These are phyloP conservation scores for Pestalotiopsis sp. DNA, from an alignment of 2,329 filamentous ascomycete species.

Conservation along the genomic window DNA sequence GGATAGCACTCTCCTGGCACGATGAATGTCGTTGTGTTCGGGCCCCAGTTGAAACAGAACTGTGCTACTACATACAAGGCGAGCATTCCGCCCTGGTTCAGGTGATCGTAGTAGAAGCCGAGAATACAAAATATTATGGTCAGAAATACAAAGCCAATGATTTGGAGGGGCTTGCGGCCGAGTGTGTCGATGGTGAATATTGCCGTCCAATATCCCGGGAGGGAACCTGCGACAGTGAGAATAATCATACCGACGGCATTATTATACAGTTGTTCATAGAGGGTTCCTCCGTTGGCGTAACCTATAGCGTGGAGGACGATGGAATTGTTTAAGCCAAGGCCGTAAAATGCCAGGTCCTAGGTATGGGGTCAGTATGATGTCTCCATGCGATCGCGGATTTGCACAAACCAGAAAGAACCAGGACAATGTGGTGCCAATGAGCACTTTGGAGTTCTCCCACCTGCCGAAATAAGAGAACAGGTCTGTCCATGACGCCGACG, in stretches of 20 bases:
- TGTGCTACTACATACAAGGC: slow-evolving; percentile 67
- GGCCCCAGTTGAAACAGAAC: slow-evolving; percentile 69
- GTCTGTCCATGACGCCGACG: slow-evolving; percentile 72
- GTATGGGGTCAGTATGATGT: neutral
- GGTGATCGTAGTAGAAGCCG: slow-evolving; percentile 59
- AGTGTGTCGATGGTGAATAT: slow-evolving; percentile 74
- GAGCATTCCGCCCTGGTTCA: slow-evolving; percentile 54
- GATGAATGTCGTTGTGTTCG: slow-evolving; percentile 69
- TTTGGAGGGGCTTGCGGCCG: slow-evolving; percentile 77
- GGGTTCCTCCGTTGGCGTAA: slow-evolving; percentile 63
- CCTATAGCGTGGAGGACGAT: slow-evolving; percentile 75
- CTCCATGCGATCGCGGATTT: neutral
- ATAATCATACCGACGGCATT: slow-evolving; percentile 79
- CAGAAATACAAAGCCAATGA: slow-evolving; percentile 63
- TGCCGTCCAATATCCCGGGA: slow-evolving; percentile 81
- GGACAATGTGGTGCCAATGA: slow-evolving; percentile 76
- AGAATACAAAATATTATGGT: slow-evolving; percentile 65
- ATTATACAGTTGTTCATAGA: slow-evolving; percentile 73
- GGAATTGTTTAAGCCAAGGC: slow-evolving; percentile 75
- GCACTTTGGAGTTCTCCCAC: slow-evolving; percentile 71
- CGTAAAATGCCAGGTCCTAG: slow-evolving; percentile 69
- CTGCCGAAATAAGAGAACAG: slow-evolving; percentile 68
- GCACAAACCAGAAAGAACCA: slow-evolving; percentile 73
- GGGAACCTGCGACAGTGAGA: slow-evolving; percentile 74
- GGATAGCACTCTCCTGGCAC: slow-evolving; percentile 68